Base-by-base conservation (phyloP, 306 rosid species). In the Leucaena leucocephala region DNA sequence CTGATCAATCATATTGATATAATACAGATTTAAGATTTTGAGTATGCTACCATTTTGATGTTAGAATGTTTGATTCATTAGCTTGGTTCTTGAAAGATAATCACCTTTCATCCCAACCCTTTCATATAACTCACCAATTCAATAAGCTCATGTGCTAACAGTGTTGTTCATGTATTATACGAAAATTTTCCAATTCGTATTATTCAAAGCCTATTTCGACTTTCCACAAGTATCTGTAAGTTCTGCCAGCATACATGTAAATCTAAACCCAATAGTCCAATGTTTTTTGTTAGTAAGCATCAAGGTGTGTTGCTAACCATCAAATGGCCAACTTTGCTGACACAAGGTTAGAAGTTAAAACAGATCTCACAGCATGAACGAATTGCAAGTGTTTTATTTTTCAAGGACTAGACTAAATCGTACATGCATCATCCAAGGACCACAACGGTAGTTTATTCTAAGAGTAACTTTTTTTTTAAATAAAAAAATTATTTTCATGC, bases 1-100 rank as follows among this genome's bases (percentile, higher is more conserved):
- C 15, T 52, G 78, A 72, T 80, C 22, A 27, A 50, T 64, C 49
- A 33, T 45, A 42, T 7, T 64, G 48, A 73, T 54, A 61, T 33
- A 42, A 57, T 42, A 62, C 66, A 52, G 22, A 46, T 39, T 43
- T 43, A 4, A 68, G n/a, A 16, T n/a, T 58, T 54, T 77, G 35
- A 63, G 15, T 66, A 39, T 39, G 1, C 49, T 66, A 17, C 71
- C 71, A 65, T 66, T n/a, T 66, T 66, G 49, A 17, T n/a, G 12
- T 14, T 8, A 6, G 21, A 33, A 38, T 40, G 15, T 42, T 42
- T 43, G 14, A 8, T n/a, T 4, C 36, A 67, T 39, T 39, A 66
- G 11, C 21, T 59, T 66, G 45, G 71, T 66, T 40, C 46, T 39
- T 66, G 49, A 39, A 66, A 39, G 40, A 15, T 5, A 61, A 66